Conservation (phyloP, 768 basidiomycete species). For the Brasilioporus rufonigricans region DNA sequence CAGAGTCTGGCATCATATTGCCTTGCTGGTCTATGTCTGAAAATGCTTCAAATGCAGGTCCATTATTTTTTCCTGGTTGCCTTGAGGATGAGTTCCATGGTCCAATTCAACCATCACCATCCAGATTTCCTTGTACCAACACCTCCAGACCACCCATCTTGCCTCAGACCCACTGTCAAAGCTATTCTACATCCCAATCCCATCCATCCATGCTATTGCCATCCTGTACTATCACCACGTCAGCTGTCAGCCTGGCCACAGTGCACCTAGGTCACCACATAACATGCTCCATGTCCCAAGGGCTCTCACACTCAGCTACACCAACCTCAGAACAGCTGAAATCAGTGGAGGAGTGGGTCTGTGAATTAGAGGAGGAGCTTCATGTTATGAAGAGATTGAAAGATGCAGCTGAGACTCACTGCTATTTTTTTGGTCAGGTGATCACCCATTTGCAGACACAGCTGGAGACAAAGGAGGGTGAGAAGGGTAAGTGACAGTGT, state of each 20-base stretch:
- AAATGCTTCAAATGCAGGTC: too few relatives aligned
- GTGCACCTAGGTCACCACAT: background rate
- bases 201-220: too few relatives aligned
- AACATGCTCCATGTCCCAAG: background rate
- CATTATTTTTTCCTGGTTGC: too few relatives aligned
- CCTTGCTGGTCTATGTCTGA: background rate
- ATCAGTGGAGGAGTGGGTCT: background rate
- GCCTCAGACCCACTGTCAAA: too few relatives aligned
- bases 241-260: too few relatives aligned
- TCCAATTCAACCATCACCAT: too few relatives aligned
- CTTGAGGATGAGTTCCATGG: too few relatives aligned
- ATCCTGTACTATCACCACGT: too few relatives aligned
- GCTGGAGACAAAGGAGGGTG: background rate
- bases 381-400: background rate
- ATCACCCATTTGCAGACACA: background rate
- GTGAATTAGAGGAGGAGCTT: background rate
- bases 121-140: too few relatives aligned
- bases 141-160: too few relatives aligned
- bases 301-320: background rate
- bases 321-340: background rate
- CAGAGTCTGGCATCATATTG: background rate
- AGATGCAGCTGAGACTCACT: background rate
- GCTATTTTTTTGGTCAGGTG: background rate
- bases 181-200: too few relatives aligned
- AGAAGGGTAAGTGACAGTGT: background rate